These are phyloP conservation scores for Phytophthora megakarya DNA, from an alignment of 352 stramenopile species.

Conservation along the genomic window DNA sequence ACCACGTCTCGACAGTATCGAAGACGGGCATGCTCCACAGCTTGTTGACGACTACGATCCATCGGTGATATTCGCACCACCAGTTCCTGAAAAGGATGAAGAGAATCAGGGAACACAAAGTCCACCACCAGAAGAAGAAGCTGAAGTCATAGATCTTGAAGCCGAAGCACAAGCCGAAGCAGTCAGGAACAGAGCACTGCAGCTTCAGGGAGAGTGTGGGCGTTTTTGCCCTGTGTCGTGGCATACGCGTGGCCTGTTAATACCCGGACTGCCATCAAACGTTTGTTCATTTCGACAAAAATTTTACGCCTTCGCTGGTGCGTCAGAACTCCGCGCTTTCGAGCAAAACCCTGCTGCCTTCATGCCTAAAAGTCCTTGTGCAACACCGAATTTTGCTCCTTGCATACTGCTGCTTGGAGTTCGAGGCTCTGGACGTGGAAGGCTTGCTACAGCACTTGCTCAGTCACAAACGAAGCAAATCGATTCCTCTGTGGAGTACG, in stretches of 20 bases:
- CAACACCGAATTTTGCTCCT: slow-evolving; percentile 44
- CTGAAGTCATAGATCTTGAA: slow-evolving; percentile 17
- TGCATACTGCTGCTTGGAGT: slow-evolving; percentile 60
- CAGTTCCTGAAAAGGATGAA: slow-evolving; percentile 25
- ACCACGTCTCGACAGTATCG: slow-evolving; percentile 45
- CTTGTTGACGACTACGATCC: slow-evolving; percentile 37
- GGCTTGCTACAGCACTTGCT: slow-evolving; percentile 13
- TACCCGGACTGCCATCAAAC: slow-evolving; percentile 47
- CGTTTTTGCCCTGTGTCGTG: slow-evolving; percentile 75
- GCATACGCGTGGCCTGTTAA: slow-evolving; percentile 37
- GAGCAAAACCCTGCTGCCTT: slow-evolving; percentile 54
- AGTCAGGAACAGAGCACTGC: slow-evolving; percentile 13
- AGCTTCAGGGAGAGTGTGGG: slow-evolving; percentile 53
- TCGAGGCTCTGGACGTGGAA: slow-evolving; percentile 33
- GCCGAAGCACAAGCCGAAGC: slow-evolving; percentile 20
- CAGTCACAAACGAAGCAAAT: slow-evolving; percentile 1
- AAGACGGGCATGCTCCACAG: slow-evolving; percentile 45
- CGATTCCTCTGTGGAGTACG: slow-evolving; percentile 9
- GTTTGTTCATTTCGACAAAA: slow-evolving; percentile 49
- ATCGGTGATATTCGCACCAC: slow-evolving; percentile 34
- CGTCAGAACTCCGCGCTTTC: slow-evolving; percentile 47
- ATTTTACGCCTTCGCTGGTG: slow-evolving; percentile 65
- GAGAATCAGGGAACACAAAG: background rate
- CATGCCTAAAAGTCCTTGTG: slow-evolving; percentile 30
- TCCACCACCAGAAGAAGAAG: background rate